phyloP scores from a whole-genome alignment of 2,329 filamentous ascomycete species.

The Ambrosiella xylebori region DNA sequence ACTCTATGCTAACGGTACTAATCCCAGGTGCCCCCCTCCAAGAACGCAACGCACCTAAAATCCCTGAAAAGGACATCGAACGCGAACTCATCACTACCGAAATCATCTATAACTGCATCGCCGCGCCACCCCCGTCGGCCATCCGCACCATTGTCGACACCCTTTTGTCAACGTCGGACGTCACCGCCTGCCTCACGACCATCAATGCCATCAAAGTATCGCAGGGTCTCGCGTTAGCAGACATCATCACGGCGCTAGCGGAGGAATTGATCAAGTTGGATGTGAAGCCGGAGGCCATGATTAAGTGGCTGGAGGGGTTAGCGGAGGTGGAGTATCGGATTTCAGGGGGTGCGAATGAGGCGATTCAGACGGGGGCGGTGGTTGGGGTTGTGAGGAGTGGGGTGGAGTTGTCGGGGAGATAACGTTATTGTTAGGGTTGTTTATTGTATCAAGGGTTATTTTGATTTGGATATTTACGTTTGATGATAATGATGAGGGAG shows the following conservation, averaged over 20 bases:
- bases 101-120: conserved; percentile 94
- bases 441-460: not conserved
- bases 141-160: conserved; percentile 72
- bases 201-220: conserved; percentile 74
- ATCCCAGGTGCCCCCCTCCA: conserved; percentile 49
- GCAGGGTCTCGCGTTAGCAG: conserved; percentile 77
- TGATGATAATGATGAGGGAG: not conserved
- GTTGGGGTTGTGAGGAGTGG: conserved; percentile 79
- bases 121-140: conserved; percentile 79
- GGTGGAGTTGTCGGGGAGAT: conserved; percentile 43
- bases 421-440: not conserved
- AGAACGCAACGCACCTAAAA: conserved; percentile 39
- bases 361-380: conserved; percentile 78
- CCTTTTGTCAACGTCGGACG: conserved; percentile 67
- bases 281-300: conserved; percentile 70
- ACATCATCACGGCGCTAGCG: conserved; percentile 74
- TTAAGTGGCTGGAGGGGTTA: conserved; percentile 79
- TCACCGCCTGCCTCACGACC: conserved; percentile 74
- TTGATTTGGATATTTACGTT: not conserved
- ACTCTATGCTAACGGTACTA: too few relatives aligned
- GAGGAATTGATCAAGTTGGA: conserved; percentile 72
- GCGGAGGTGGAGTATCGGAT: conserved; percentile 87
- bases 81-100: conserved; percentile 73
- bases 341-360: conserved; percentile 71
- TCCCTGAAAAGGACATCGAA: conserved; percentile 46